Evolutionary conservation across 805 yeast species (phyloP).

Genomic region (Metschnikowia borealis): DNA sequence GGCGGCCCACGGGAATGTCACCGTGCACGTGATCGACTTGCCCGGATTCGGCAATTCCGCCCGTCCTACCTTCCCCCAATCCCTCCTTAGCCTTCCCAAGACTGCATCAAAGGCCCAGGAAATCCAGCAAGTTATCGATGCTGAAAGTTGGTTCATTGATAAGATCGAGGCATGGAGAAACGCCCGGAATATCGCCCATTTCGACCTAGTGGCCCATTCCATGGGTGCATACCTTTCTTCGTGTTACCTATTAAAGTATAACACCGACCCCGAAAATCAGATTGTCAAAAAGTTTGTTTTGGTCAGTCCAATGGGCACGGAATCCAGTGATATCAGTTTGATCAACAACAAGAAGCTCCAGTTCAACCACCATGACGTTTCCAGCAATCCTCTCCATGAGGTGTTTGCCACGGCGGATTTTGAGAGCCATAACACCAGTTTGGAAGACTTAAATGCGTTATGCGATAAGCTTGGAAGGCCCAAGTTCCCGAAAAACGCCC

Average conservation of each 20-base stretch:
- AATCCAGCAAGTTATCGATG: conserved; percentile 29
- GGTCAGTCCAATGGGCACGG: conserved; percentile 45
- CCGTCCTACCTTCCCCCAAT: conserved; percentile 34
- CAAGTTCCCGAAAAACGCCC: conserved; percentile 30
- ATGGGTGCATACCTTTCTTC: conserved; percentile 42
- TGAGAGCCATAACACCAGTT: conserved; percentile 16
- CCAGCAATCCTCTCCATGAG: conserved; percentile 36
- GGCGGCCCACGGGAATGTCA: conserved; percentile 28
- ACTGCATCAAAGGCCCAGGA: conserved; percentile 17
- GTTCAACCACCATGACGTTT: conserved; percentile 31
- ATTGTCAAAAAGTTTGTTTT: conserved; percentile 23
- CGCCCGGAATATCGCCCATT: conserved; percentile 19
- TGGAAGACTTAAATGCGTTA: conserved; percentile 17
- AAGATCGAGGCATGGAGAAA: conserved; percentile 36
- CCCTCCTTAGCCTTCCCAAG: conserved; percentile 22
- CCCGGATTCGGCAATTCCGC: conserved; percentile 44
- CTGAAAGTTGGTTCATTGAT: conserved; percentile 42
- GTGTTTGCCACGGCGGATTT: conserved; percentile 20
- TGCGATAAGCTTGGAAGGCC: conserved; percentile 38
- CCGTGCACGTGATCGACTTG: conserved; percentile 37
- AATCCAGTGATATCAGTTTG: conserved; percentile 33
- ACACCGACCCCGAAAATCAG: conserved; percentile 13
- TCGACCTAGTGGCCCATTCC: conserved; percentile 36
- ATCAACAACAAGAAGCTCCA: conserved; percentile 29
- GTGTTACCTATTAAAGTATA: conserved; percentile 40